Percentiles rank a stretch among this genome's conserved stretches.
Evolutionary conservation across 257 asterid species (phyloP).

Genomic region (Ilex aquifolium): DNA sequence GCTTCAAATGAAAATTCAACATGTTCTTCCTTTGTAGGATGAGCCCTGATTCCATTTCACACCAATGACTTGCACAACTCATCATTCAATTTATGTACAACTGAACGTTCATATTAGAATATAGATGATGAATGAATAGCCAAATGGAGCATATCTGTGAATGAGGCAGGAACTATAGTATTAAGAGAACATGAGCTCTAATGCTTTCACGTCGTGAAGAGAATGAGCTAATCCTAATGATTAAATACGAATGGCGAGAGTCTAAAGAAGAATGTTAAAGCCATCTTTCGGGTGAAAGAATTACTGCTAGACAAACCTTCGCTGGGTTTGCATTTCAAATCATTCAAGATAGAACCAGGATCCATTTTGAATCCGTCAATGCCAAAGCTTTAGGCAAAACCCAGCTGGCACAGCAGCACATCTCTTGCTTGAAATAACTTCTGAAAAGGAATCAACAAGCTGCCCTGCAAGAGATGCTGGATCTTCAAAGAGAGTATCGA

Average conservation of each 20-base stretch:
- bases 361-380: slow-evolving; percentile 24
- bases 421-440: slow-evolving; percentile 52
- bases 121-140: too few species aligned
- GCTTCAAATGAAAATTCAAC: too few species aligned
- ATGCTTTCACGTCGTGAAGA: too few species aligned
- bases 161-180: too few species aligned
- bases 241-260: slow-evolving; percentile 10
- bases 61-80: too few species aligned
- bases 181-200: too few species aligned
- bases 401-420: slow-evolving; percentile 51
- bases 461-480: slow-evolving; percentile 85
- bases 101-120: too few species aligned
- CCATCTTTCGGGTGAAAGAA: slow-evolving; percentile 13
- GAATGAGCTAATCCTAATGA: slow-evolving; percentile 4
- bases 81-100: too few species aligned
- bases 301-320: slow-evolving; percentile 12
- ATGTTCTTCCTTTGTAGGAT: too few species aligned
- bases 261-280: slow-evolving; percentile 18
- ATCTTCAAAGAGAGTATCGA: slow-evolving; percentile 68
- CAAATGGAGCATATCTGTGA: too few species aligned
- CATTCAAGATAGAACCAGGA: slow-evolving; percentile 4
- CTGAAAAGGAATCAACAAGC: slow-evolving; percentile 66
- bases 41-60: too few species aligned
- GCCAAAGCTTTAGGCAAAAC: slow-evolving; percentile 91
- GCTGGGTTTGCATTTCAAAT: not conserved